Evolutionary conservation across 2,329 filamentous ascomycete genomes (phyloP), one percentile per base, ranked within the genome.

Genomic region (Ascochyta koolunga): DNA sequence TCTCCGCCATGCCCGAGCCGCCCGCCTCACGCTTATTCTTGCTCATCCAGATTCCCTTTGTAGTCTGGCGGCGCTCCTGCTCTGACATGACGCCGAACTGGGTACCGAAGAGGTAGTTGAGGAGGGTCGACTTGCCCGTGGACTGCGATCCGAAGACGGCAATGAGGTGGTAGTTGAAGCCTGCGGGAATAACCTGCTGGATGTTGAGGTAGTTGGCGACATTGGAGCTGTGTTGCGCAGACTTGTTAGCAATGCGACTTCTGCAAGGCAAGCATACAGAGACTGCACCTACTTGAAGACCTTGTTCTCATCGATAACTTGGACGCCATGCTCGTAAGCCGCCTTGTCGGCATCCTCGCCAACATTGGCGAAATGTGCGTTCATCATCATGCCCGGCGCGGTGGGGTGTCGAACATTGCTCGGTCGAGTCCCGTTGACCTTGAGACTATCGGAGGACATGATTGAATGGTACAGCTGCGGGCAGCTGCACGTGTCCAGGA

Each of bases 31-130:
- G 79, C 80, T 96, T 96, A 78, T 98, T 98, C 81, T 96, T 96
- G 61, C 93, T 96, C 89, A 99, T 89, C 95, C 95, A 99, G 74
- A 99, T 99, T 72, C 95, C 95, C 81, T 98, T 99, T 38, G 95
- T 99, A 0, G 95, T 99, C 82, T 99, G 95, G 58, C 92, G 88
- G 61, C 95, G 86, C 76, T 97, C 92, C 59, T 87, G 83, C 82
- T 99, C 95, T 67, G 91, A 91, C 95, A 99, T 99, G 73, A 99
- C 93, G 65, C 91, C 93, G 79, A 99, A 99, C 52, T 93, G 84
- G 64, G 95, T 99, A 60, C 91, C 91, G 74, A 99, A 99, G 52
- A 99, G 87, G 77, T 93, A 83, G 80, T 99, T 99, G 61, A 99
- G 86, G 39, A 99, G 84, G 5, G 95, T 99, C 39, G 95, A 98